Base-by-base conservation (phyloP, 441 rosid species). In the Brassica hybrid region DNA sequence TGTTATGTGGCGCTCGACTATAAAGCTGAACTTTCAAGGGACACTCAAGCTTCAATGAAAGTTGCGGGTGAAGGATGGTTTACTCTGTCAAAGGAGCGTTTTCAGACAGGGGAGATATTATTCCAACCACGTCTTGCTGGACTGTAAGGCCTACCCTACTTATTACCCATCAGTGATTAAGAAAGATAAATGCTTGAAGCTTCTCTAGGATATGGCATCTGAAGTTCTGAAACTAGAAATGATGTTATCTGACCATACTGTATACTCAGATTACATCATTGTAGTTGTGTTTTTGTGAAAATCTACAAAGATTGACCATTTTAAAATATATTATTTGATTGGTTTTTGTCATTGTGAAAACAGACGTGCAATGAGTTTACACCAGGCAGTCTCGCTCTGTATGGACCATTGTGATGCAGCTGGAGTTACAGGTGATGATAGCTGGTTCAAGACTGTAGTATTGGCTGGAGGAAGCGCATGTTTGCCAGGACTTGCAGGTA, bases 1-100 rank as follows among this genome's bases (percentile, higher is more conserved):
- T 94, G 98, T 79, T 94, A 94, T 80, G 97, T 94, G 81, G 97
- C 98, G 59, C 72, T 83, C 78, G 97, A 94, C 82, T 94, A 90
- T 82, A 80, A 86, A 41, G 85, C 87, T 60, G 97, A 94, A 85
- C 81, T 86, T 71, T 65, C 65, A 34, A 90, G 80, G 81, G 86
- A 91, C 74, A 91, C 93, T 4, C 71, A 58, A 83, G 95, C 94
- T 74, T 90, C 97, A 71, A 60, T 72, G 68, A 87, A 90, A 82
- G 79, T 91, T 68, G 69, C 86, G 14, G 93, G 92, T 69, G 94
- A 92, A 84, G 97, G 97, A 57, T 76, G 70, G 85, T 90, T 89
- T 83, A 94, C 90, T 38, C 92, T 94, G 23, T 87, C 95, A 36
- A 83, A 83, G 66, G 98, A 91, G 82, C 91, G 98, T 65, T 94